Evolutionary conservation across 176 grass and related monocot genomes (phyloP), one percentile per base, ranked within the genome.

Genomic region (Dactylis glomerata): DNA sequence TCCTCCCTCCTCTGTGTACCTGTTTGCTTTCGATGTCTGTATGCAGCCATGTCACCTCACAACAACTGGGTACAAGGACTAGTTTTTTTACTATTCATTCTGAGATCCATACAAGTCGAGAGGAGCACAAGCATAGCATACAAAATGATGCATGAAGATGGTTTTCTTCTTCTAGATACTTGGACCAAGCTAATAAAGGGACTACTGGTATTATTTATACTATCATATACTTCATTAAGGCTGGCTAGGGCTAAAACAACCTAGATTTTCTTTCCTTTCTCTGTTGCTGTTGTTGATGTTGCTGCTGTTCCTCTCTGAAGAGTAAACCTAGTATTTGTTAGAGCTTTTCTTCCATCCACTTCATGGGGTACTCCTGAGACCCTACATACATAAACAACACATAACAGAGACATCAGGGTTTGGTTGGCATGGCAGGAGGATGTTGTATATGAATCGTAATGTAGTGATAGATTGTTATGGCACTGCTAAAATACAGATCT

Each of bases 1-100:
- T 66, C 34, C 36, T 27, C 56, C 72, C 56, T 47, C 10, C 42
- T 75, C 68, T 65, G 74, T 75, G 81, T 76, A 74, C 83, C 65
- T 87, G 40, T 66, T 87, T 49, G 34, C 75, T 79, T 91, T 88
- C 22, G 59, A 87, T 89, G 82, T 89, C 83, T 94, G 89, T 92
- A 90, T 83, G 78, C 76, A 90, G 85, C 82, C 84, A 88, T 73
- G 59, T 57, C 76, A 78, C 36, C 73, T 81, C 66, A 81, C 58
- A 75, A 34, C 41, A 63, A 84, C 66, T 65, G 66, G 81, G 58
- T 80, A 65, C 57, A 46, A 85, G 76, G 10, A 51, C 62, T 32
- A 70, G 33, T 65, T 49, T 42, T 28, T 28, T 74, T 32, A 37
- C 49, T 67, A 67, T 28, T 27, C 55, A 79, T 83, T 55, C 28